These are phyloP conservation scores for Trichoderma reesei DNA, from an alignment of 495 filamentous ascomycete genomes.

Conservation along the genomic window DNA sequence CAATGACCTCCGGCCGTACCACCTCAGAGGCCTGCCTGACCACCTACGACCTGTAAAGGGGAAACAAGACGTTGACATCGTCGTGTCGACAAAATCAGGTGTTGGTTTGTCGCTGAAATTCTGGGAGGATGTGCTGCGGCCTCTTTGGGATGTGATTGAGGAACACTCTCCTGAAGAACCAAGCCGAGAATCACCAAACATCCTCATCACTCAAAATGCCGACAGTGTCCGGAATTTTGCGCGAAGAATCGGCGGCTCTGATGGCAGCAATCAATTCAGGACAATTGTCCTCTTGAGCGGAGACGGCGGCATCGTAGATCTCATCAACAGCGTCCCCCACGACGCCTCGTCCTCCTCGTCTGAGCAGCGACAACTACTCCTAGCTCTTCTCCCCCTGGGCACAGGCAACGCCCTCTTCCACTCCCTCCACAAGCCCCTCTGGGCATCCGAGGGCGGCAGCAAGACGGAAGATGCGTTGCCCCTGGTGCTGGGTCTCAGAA, in stretches of 20 bases:
- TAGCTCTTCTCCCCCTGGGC: constrained; percentile 65
- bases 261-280: constrained; percentile 21
- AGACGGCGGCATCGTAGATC: constrained; percentile 74
- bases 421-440: constrained; percentile 42
- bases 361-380: constrained; percentile 32
- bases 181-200: constrained; percentile 20
- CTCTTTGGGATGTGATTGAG: constrained; percentile 42
- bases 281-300: constrained; percentile 72
- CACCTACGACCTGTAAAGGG: constrained; percentile 23
- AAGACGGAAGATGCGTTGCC: constrained; percentile 14
- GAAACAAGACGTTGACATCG: constrained; percentile 40
- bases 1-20: constrained; percentile 20
- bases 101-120: constrained; percentile 49
- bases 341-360: neutral
- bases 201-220: constrained; percentile 49
- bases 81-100: constrained; percentile 69
- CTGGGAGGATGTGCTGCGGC: constrained; percentile 46
- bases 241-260: constrained; percentile 29
- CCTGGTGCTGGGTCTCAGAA: constrained; percentile 42
- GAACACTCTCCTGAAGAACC: constrained; percentile 15
- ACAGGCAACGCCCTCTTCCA: constrained; percentile 85
- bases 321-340: constrained; percentile 48
- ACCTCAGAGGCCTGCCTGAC: constrained; percentile 22
- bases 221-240: constrained; percentile 55
- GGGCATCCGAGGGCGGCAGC: constrained; percentile 7